Percentiles rank a stretch among this genome's conserved stretches.
Evolutionary conservation across 306 rosid species (phyloP).

Genomic region (Quercus parvula): DNA sequence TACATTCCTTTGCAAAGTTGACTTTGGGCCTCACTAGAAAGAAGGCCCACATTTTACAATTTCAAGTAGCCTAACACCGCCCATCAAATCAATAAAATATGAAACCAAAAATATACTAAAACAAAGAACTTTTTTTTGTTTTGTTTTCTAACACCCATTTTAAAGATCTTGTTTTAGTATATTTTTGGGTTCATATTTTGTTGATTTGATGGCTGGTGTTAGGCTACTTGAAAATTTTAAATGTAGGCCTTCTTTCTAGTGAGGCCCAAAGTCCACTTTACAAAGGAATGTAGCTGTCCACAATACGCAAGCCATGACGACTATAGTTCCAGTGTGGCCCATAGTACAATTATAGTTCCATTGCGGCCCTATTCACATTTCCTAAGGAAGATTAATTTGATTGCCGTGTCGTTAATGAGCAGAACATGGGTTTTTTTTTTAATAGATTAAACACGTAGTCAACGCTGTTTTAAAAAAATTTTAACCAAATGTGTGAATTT

Average conservation of each 20-base stretch:
- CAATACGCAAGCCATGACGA: not conserved
- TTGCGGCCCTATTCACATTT: too few relatives aligned
- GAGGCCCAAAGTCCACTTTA: not conserved
- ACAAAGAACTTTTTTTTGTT: too few relatives aligned
- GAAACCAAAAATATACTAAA: too few relatives aligned
- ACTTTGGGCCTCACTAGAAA: not conserved
- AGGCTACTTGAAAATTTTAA: not conserved
- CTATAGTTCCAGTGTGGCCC: not conserved
- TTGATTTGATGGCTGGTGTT: too few relatives aligned
- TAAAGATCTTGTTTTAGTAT: too few relatives aligned
- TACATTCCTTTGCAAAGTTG: not conserved
- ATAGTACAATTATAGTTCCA: not conserved
- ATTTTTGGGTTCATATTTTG: too few relatives aligned
- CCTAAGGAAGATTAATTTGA: not conserved
- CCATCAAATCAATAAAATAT: too few relatives aligned
- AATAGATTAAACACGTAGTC: too few relatives aligned
- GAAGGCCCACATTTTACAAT: not conserved
- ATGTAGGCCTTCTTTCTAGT: not conserved
- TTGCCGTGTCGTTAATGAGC: not conserved
- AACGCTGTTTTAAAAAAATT: too few relatives aligned
- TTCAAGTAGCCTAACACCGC: not conserved
- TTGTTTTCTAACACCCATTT: too few relatives aligned
- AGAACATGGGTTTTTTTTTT: too few relatives aligned
- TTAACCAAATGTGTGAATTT: too few relatives aligned
- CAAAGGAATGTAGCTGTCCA: not conserved